Conservation (phyloP, 306 rosid species). For the Quercus variabilis region DNA sequence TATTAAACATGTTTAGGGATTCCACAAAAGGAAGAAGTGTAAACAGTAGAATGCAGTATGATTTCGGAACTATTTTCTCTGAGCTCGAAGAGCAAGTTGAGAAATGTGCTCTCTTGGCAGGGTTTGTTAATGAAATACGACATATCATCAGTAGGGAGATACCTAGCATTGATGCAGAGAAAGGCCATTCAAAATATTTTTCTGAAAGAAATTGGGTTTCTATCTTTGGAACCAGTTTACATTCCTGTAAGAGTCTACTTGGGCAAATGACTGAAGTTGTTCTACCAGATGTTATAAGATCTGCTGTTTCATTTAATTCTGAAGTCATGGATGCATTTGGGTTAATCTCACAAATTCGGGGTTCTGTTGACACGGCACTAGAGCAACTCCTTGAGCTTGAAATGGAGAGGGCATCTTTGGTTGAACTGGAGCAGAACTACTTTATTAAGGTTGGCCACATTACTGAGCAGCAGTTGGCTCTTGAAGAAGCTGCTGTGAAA, state of each 20-base stretch:
- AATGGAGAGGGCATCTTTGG: slow-evolving; percentile 69
- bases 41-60: slow-evolving; percentile 38
- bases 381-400: slow-evolving; percentile 85
- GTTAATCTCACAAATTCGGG: slow-evolving; percentile 82
- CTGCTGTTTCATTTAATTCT: slow-evolving; percentile 73
- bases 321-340: slow-evolving; percentile 95
- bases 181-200: slow-evolving; percentile 34
- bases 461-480: slow-evolving; percentile 89
- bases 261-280: slow-evolving; percentile 79
- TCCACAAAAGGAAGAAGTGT: slow-evolving; percentile 40
- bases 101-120: slow-evolving; percentile 77
- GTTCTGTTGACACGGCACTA: slow-evolving; percentile 73
- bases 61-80: slow-evolving; percentile 54
- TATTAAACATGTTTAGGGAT: slow-evolving; percentile 42
- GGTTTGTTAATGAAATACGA: slow-evolving; percentile 54
- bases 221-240: slow-evolving; percentile 56
- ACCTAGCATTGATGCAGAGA: slow-evolving; percentile 36
- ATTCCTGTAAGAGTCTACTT: slow-evolving; percentile 61
- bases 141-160: slow-evolving; percentile 48
- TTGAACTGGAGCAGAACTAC: slow-evolving; percentile 84
- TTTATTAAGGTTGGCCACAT: slow-evolving; percentile 80
- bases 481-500: slow-evolving; percentile 87
- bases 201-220: slow-evolving; percentile 75
- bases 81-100: slow-evolving; percentile 85
- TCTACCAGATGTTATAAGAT: slow-evolving; percentile 72